Percentiles rank a stretch among this genome's conserved stretches.
phyloP scores from a whole-genome alignment of 2,329 filamentous ascomycete genomes.

The Trichoderma brevicompactum region DNA sequence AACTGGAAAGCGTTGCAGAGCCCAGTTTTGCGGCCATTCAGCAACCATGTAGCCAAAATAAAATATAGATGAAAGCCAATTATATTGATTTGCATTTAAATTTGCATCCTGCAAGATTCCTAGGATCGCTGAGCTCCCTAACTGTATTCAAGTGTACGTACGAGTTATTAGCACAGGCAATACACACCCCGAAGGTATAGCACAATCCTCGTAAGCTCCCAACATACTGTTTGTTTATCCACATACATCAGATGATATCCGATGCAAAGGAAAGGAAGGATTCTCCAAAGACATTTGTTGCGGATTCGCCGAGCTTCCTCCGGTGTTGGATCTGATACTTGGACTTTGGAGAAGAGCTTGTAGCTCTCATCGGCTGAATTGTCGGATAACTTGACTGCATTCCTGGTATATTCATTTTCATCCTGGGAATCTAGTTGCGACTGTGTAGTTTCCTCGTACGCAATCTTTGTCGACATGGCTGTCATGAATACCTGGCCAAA shows the following conservation, averaged over 20 bases:
- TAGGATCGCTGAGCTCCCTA: conserved; percentile 31
- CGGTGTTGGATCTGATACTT: conserved; percentile 44
- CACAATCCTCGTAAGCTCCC: neutral
- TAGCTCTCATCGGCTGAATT: conserved; percentile 49
- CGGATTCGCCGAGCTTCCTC: conserved; percentile 40
- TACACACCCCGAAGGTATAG: neutral
- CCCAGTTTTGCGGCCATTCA: conserved; percentile 48
- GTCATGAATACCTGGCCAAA: neutral
- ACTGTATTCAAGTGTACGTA: neutral
- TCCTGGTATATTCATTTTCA: neutral
- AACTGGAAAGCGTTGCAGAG: conserved; percentile 52
- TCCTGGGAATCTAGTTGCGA: neutral
- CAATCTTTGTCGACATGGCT: neutral
- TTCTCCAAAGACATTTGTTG: conserved; percentile 44
- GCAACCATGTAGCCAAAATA: conserved; percentile 55
- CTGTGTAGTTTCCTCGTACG: conserved; percentile 18
- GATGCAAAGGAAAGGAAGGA: conserved; percentile 46
- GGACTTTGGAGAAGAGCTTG: conserved; percentile 46
- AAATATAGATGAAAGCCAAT: conserved; percentile 49
- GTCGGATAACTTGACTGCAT: conserved; percentile 41
- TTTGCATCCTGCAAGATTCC: conserved; percentile 30
- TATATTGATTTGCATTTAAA: conserved; percentile 30
- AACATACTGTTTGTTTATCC: conserved; percentile 44
- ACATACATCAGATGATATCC: conserved; percentile 49
- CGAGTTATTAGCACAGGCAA: neutral